Evolutionary conservation across 2,329 filamentous ascomycete genomes (phyloP), one percentile per base, ranked within the genome.

Genomic region (Fusarium metavorans): DNA sequence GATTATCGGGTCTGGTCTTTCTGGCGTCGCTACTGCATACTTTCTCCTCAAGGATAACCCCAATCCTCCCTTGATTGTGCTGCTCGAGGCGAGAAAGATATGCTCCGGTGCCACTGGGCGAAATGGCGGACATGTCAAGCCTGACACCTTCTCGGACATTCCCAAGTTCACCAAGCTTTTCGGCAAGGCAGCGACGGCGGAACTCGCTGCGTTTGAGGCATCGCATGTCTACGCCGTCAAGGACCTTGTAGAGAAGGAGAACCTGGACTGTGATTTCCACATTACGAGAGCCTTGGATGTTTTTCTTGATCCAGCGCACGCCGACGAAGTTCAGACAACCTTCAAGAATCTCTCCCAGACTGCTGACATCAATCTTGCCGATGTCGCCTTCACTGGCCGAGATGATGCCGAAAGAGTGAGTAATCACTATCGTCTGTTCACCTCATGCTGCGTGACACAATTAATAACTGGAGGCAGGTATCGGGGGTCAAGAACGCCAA

Each of bases 1-100:
- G 37, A 84, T 88, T 54, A 81, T 88, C 13, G 70, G 70, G 14
- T 68, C 25, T 16, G 70, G 70, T 5, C 39, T 67, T 13, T 39
- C 70, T 0, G 70, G 87, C 83, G 82, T 84, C 1, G 81, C 82
- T 5, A 83, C 84, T 9, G 85, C 84, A 0, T 86, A 87, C 61
- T 83, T 87, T 70, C 80, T 83, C 16, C 71, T 82, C 23, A 71
- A 78, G 34, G 59, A 66, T 3, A 48, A 48, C 13, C 43, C 43
- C 25, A 54, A 54, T 6, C 50, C 43, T 27, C 43, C 78, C 0
- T 74, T 68, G 1, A 77, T 83, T 23, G 75, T 78, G 9, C 62
- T 83, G 10, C 76, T 84, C 6, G 83, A 84, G 59, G 81, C 82
- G 1, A 75, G 82, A 8, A 66, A 79, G 35, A 73, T 79, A 8